Evolutionary conservation across 1,284 basidiomycete genomes (phyloP).

Genomic region (Cerioporus squamosus): DNA sequence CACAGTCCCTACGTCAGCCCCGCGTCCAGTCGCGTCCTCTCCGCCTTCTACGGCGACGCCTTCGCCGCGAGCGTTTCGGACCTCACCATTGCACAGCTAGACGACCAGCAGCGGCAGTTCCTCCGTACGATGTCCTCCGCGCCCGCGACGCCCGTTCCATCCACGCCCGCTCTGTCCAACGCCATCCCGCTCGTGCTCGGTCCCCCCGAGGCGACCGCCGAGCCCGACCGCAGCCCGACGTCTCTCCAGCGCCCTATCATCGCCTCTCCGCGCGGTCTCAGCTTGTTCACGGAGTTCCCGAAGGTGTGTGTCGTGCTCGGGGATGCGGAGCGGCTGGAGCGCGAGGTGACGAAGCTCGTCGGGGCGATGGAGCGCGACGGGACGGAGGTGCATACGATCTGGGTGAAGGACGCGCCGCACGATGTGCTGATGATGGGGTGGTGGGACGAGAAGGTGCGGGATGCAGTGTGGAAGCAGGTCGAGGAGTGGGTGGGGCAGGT

Average conservation of each 20-base stretch:
- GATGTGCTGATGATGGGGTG: constrained; percentile 40
- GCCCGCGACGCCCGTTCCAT: constrained; percentile 28
- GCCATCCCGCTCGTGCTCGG: constrained; percentile 6
- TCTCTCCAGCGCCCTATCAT: constrained; percentile 33
- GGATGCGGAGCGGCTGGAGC: constrained; percentile 41
- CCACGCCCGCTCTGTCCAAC: constrained; percentile 10
- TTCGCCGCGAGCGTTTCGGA: constrained; percentile 33
- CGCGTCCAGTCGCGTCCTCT: constrained; percentile 45
- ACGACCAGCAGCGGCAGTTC: constrained; percentile 24
- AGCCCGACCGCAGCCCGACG: constrained; percentile 28
- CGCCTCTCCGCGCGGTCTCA: constrained; percentile 35
- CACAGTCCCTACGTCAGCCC: constrained; percentile 58
- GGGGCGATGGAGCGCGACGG: constrained; percentile 41
- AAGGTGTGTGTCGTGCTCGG: constrained; percentile 46
- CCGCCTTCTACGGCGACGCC: constrained; percentile 39
- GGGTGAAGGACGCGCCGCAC: constrained; percentile 41
- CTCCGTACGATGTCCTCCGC: constrained; percentile 33
- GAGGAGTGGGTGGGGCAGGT: constrained; percentile 35
- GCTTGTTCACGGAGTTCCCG: constrained; percentile 51
- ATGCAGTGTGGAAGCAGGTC: constrained; percentile 36
- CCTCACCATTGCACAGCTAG: constrained; percentile 31
- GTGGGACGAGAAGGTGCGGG: constrained; percentile 41
- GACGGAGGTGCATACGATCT: constrained; percentile 37
- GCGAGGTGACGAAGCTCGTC: constrained; percentile 39
- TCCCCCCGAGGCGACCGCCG: constrained; percentile 7